Evolutionary conservation across 2,329 filamentous ascomycete species (phyloP), one percentile per base, ranked within the genome.

Genomic region (Monascus ruber): DNA sequence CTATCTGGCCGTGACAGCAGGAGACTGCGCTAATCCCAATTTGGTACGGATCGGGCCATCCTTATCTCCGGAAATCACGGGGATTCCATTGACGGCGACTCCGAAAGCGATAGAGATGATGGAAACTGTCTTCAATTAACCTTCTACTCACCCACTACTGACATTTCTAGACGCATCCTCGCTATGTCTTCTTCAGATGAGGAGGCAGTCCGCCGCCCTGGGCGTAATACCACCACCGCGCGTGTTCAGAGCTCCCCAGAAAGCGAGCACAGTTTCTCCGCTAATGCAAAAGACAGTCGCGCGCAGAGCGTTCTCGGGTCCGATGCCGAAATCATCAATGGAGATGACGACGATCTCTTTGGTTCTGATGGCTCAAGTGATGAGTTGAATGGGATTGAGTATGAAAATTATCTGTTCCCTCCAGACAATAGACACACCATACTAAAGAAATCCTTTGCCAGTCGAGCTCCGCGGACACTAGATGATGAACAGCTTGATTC

Each of bases 401-500:
- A 54, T 41, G 50, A 32, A 33, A 24, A 37, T 17, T 17, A 17
- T 17, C 3, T 17, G 17, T 17, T 17, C 17, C 2, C 17, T 17
- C 17, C 17, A 17, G 17, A 17, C 17, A 17, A 17, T 17, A 17
- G 17, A 17, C 17, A 17, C 3, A 17, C 17, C 17, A 17, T 17
- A 17, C 17, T 17, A 17, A 17, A 17, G 17, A 17, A 54, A 34
- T 17, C 4, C 29, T 31, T 26, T 26, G 17, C 10, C 35, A 65
- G 62, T 37, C 52, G 41, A 41, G 48, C 49, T 26, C 50, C 60
- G 41, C 70, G 72, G 42, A 68, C 64, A 45, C 63, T 80, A 8
- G 74, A 79, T 42, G 76, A 80, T 51, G 69, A 73, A 44, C 74
- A 79, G 38, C 68, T 81, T 31, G 77, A 80, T 52, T 80, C 76